Conservation (phyloP, 202 grass and related monocot species). For the Panicum virgatum region DNA sequence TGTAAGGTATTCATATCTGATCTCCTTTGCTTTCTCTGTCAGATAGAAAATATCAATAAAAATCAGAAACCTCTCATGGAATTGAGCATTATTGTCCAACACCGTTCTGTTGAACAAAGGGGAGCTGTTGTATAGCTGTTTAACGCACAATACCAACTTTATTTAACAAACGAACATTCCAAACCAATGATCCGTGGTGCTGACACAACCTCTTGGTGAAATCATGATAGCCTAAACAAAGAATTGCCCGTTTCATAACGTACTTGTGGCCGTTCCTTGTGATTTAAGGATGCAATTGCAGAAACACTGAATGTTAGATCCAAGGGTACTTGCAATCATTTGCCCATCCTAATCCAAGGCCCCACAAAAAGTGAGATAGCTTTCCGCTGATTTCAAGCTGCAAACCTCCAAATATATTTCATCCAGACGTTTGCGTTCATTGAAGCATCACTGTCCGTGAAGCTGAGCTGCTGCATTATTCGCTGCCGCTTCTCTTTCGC, state of each 20-base stretch:
- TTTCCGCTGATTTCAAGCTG: slow-evolving; percentile 30
- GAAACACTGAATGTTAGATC: slow-evolving; percentile 23
- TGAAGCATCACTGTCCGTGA: slow-evolving; percentile 19
- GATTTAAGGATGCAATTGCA: slow-evolving; percentile 12
- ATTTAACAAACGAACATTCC: background rate
- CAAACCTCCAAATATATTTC: slow-evolving; percentile 32
- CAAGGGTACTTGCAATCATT: slow-evolving; percentile 10
- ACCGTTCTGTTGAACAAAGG: background rate
- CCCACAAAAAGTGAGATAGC: slow-evolving; percentile 20
- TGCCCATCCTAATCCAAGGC: background rate
- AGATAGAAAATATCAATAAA: slow-evolving; percentile 11
- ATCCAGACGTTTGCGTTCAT: slow-evolving; percentile 24
- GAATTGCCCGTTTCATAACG: slow-evolving; percentile 1
- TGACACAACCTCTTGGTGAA: background rate
- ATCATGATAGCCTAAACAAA: background rate
- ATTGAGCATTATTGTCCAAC: background rate
- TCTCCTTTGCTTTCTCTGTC: slow-evolving; percentile 12
- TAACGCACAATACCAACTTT: slow-evolving; percentile 7
- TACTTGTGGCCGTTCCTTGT: background rate
- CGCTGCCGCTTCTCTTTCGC: slow-evolving; percentile 11
- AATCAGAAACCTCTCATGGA: background rate
- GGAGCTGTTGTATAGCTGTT: background rate
- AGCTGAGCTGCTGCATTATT: slow-evolving; percentile 16
- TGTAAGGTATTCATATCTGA: slow-evolving; percentile 17
- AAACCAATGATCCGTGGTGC: background rate